These are phyloP conservation scores for Gossypium sturtianum DNA, from an alignment of 345 rosid genomes.

Conservation along the genomic window DNA sequence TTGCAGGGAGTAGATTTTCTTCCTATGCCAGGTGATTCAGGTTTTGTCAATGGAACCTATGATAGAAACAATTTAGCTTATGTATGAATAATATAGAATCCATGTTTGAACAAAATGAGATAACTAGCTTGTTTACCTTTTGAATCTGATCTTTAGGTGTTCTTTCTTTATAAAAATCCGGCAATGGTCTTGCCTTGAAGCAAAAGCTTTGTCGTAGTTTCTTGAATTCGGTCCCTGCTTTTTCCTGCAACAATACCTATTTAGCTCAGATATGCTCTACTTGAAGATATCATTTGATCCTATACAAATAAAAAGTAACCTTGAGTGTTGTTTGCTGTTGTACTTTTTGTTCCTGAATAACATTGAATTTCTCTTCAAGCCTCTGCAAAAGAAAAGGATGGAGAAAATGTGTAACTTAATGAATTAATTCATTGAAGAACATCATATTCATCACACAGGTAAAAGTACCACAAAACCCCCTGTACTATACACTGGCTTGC, in stretches of 20 bases:
- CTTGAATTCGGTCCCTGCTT: conserved; percentile 59
- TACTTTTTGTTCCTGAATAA: conserved; percentile 34
- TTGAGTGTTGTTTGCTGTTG: conserved; percentile 45
- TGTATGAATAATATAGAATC: neutral
- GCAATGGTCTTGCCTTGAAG: conserved; percentile 93
- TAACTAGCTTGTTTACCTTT: conserved; percentile 31
- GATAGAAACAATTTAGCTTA: neutral
- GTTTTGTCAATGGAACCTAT: conserved; percentile 28
- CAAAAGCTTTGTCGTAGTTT: conserved; percentile 60
- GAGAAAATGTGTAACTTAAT: neutral
- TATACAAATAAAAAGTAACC: conserved; percentile 23
- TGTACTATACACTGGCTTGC: too few relatives aligned
- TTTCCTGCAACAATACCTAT: conserved; percentile 32
- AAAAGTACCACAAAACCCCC: too few relatives aligned
- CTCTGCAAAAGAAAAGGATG: conserved; percentile 33
- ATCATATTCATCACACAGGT: neutral
- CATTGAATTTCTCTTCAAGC: conserved; percentile 79
- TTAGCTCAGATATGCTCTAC: neutral
- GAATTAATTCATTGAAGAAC: neutral
- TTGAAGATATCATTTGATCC: neutral
- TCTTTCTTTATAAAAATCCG: conserved; percentile 68
- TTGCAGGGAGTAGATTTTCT: conserved; percentile 16
- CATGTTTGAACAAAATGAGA: neutral
- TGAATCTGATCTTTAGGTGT: conserved; percentile 30
- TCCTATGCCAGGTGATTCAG: conserved; percentile 22